Evolutionary conservation across 768 basidiomycete species (phyloP), one percentile per base, ranked within the genome.

Genomic region (Mrakia gelida): DNA sequence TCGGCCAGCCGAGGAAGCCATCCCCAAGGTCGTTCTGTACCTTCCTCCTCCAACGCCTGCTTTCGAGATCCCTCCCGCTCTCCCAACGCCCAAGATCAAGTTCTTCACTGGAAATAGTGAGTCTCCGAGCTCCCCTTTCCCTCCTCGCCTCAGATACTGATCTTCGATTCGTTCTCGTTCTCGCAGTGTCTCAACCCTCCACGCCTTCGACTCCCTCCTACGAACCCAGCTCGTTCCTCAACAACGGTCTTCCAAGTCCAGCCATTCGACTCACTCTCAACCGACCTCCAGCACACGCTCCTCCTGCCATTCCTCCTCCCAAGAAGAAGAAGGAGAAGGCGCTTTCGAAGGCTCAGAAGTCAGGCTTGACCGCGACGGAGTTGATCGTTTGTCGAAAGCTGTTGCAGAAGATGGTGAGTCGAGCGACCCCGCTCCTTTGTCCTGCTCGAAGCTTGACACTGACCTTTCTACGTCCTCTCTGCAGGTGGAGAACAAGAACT

Each of bases 11-110:
- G 90, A 93, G 77, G 96, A 98, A 84, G 88, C 90, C 2, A 86
- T 92, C 9, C 95, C 95, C 1, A 94, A 93, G 77, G 90, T 95
- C 79, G 92, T 90, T 67, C 90, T 95, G 11, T 61, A 78, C 71
- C 92, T 93, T 81, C 89, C 95, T 74, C 88, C 89, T 11, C 86
- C 89, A 38, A 93, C 92, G 2, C 93, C 94, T 21, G 87, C 91
- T 2, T 81, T 84, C 7, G 93, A 94, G 80, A 83, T 83, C 7
- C 83, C 88, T 16, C 90, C 92, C 41, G 34, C 81, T 11, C 54
- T 80, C 18, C 72, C 81, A 4, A 73, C 82, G n/a, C 83, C 83
- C 28, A 92, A 90, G 83, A 86, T 91, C 81, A 92, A 89, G 83
- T 82, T 91, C 26, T 87, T 87, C 8, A 45, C 43, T 21, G 59